phyloP scores from a whole-genome alignment of 164 flowering plant genomes.

The Brasenia schreberi region DNA sequence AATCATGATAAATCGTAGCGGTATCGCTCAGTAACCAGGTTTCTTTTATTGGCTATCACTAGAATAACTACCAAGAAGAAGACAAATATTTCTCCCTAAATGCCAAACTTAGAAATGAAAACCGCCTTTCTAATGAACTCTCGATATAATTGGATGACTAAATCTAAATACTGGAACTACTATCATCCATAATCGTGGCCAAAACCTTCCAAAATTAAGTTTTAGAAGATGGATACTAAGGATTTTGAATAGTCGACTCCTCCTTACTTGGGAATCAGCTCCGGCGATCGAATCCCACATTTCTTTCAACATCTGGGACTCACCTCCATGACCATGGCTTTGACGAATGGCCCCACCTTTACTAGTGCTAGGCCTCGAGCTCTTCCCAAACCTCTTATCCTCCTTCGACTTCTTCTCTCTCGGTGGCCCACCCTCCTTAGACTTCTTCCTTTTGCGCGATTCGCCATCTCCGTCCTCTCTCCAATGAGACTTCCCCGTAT shows the following conservation, averaged over 20 bases:
- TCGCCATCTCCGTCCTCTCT: constrained; percentile 7
- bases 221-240: too few species aligned
- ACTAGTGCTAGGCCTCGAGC: constrained; percentile 4
- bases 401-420: constrained; percentile 30
- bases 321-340: constrained; percentile 29
- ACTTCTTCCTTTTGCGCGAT: constrained; percentile 26
- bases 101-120: too few species aligned
- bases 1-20: too few species aligned
- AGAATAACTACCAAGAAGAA: too few species aligned
- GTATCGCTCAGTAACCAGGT: too few species aligned
- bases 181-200: background rate
- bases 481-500: background rate
- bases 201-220: background rate
- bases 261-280: constrained; percentile 64
- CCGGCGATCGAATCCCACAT: constrained; percentile 92
- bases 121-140: too few species aligned
- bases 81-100: too few species aligned
- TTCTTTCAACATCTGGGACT: constrained; percentile 58
- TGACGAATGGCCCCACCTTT: constrained; percentile 14
- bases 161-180: background rate
- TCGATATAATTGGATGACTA: too few species aligned
- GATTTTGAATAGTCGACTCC: background rate
- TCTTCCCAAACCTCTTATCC: constrained; percentile 18
- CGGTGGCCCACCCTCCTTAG: constrained; percentile 19
- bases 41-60: too few species aligned